Conservation (phyloP, 83 land plant species). For the Thuja plicata region DNA sequence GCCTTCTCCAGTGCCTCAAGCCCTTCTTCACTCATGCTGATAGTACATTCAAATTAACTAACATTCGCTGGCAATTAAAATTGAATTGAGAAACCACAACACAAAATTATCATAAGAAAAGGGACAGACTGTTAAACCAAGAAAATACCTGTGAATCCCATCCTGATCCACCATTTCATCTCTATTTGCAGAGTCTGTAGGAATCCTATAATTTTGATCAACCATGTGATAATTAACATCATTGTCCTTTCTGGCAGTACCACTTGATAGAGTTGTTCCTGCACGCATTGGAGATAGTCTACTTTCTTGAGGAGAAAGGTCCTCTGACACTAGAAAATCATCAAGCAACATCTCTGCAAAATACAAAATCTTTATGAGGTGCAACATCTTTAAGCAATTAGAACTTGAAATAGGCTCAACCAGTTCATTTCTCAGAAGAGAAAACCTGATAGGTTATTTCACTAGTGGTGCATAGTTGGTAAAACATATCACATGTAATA, state of each 20-base stretch:
- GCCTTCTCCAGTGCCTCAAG: slow-evolving; percentile 74
- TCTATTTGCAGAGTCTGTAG: not conserved
- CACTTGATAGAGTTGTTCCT: not conserved
- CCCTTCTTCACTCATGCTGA: slow-evolving; percentile 1
- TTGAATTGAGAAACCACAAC: not conserved
- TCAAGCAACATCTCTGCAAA: slow-evolving; percentile 60
- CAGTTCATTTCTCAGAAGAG: not conserved
- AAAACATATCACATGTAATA: not conserved
- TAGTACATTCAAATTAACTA: not conserved
- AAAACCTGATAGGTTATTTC: not conserved
- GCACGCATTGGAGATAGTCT: not conserved
- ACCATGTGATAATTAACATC: not conserved
- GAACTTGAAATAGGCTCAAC: not conserved
- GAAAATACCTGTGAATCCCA: slow-evolving; percentile 2
- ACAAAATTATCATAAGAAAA: not conserved
- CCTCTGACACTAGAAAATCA: slow-evolving; percentile 62
- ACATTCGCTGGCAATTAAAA: not conserved
- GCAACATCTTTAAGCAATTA: not conserved
- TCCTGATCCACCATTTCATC: not conserved
- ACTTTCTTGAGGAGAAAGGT: not conserved
- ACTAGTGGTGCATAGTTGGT: not conserved
- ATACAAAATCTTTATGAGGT: not conserved
- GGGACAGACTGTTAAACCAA: not conserved
- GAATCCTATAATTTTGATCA: not conserved
- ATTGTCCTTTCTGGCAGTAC: not conserved